Evolutionary conservation across 225 moss, liverwort and hornwort species (phyloP).

Genomic region (Lunularia cruciata): DNA sequence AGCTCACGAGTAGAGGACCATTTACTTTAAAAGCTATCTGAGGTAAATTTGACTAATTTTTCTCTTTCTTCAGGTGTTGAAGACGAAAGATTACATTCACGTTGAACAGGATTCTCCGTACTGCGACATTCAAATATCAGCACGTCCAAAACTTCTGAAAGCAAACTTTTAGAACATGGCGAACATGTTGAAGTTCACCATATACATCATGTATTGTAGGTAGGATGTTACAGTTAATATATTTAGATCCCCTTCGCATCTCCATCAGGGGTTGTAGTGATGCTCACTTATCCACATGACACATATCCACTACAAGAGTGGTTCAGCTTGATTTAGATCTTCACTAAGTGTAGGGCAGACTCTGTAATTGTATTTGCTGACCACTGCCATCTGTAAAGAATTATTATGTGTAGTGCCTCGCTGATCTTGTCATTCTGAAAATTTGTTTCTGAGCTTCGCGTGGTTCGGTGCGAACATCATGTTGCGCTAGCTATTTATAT

Average conservation of each 20-base stretch:
- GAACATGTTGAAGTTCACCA: background rate
- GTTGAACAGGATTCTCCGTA: conserved; percentile 79
- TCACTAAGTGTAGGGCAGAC: background rate
- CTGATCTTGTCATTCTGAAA: no score
- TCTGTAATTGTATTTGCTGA: conserved; percentile 16
- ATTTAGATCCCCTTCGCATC: conserved; percentile 27
- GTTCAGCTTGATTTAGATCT: background rate
- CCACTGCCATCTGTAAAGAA: conserved; percentile 25
- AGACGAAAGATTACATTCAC: conserved; percentile 91
- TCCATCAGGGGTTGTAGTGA: conserved; percentile 29
- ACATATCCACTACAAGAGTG: background rate
- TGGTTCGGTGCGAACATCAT: no score
- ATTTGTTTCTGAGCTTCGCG: no score
- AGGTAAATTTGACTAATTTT: no score
- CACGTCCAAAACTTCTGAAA: conserved; percentile 81
- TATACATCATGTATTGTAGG: conserved; percentile 24
- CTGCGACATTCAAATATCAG: conserved; percentile 67
- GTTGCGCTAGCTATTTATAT: no score
- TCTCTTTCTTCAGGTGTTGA: conserved; percentile 80
- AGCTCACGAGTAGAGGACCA: no score
- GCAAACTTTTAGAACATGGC: conserved; percentile 56
- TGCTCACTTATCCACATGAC: conserved; percentile 32
- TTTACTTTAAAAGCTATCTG: no score
- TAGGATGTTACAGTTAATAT: conserved; percentile 18
- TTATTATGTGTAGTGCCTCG: conserved; percentile 14